These are phyloP conservation scores for Chrysosporium keratinophilum DNA, from an alignment of 2,329 filamentous ascomycete species.

Conservation along the genomic window DNA sequence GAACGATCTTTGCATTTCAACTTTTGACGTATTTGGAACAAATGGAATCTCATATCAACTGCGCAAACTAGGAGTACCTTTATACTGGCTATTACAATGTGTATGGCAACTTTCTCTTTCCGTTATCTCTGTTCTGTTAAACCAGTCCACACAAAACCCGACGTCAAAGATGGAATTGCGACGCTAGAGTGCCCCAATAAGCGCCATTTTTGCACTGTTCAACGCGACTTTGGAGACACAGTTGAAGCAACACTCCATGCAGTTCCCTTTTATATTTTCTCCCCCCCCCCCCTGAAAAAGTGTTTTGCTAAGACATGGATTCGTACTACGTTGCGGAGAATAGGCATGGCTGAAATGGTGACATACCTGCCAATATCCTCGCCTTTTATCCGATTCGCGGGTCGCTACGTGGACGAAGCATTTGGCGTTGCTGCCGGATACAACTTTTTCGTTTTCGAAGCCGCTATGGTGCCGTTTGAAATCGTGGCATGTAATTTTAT, in stretches of 20 bases:
- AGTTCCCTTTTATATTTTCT: background rate
- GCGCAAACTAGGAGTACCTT: slow-evolving; percentile 33
- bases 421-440: slow-evolving; percentile 40
- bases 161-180: background rate
- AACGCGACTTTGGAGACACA: background rate
- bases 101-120: slow-evolving; percentile 24
- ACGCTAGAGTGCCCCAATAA: background rate
- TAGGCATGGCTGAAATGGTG: slow-evolving; percentile 42
- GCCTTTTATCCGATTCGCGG: slow-evolving; percentile 39
- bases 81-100: slow-evolving; percentile 38
- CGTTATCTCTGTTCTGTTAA: background rate
- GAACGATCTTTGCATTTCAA: background rate
- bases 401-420: slow-evolving; percentile 41
- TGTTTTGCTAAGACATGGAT: slow-evolving; percentile 19
- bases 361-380: slow-evolving; percentile 41
- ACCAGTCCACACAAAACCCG: background rate
- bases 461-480: slow-evolving; percentile 43
- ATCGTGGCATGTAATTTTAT: slow-evolving; percentile 43
- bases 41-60: slow-evolving; percentile 25
- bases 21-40: background rate
- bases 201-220: background rate
- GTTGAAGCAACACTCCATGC: background rate
- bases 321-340: slow-evolving; percentile 10
- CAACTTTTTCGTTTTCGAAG: slow-evolving; percentile 45
- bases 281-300: background rate